phyloP scores from a whole-genome alignment of 1,139 yeast species.

The Pichia sp. region DNA sequence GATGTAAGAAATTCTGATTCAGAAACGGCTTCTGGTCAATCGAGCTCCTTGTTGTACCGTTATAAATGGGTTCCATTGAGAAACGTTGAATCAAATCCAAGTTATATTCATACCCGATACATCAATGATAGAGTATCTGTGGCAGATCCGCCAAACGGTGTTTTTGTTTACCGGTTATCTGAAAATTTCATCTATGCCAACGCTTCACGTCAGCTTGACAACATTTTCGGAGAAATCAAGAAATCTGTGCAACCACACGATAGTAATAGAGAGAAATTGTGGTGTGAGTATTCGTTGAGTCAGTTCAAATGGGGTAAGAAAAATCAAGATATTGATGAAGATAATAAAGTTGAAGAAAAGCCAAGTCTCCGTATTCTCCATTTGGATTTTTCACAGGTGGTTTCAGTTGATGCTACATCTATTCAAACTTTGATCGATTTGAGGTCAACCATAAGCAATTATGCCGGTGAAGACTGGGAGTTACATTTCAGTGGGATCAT shows the following conservation, averaged over 20 bases:
- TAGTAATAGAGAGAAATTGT: constrained; percentile 67
- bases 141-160: constrained; percentile 84
- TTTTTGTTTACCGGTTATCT: constrained; percentile 72
- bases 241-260: constrained; percentile 54
- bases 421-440: constrained; percentile 72
- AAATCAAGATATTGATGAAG: neutral
- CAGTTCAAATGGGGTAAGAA: neutral
- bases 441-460: constrained; percentile 60
- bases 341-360: constrained; percentile 45
- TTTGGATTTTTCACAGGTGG: constrained; percentile 71
- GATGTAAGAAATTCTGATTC: neutral
- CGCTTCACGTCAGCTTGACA: constrained; percentile 65
- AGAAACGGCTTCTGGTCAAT: constrained; percentile 30
- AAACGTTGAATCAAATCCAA: constrained; percentile 29
- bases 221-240: constrained; percentile 61
- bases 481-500: constrained; percentile 81
- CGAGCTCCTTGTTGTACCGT: constrained; percentile 41
- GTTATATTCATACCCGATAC: constrained; percentile 20
- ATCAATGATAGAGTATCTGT: constrained; percentile 54
- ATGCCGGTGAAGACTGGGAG: constrained; percentile 79
- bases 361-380: constrained; percentile 85
- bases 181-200: constrained; percentile 82
- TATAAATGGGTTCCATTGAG: constrained; percentile 78
- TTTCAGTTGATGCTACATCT: constrained; percentile 72
- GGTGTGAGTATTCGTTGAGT: constrained; percentile 79